Conservation (phyloP, 1,284 basidiomycete species). For the Phellopilus nigrolimitatus region DNA sequence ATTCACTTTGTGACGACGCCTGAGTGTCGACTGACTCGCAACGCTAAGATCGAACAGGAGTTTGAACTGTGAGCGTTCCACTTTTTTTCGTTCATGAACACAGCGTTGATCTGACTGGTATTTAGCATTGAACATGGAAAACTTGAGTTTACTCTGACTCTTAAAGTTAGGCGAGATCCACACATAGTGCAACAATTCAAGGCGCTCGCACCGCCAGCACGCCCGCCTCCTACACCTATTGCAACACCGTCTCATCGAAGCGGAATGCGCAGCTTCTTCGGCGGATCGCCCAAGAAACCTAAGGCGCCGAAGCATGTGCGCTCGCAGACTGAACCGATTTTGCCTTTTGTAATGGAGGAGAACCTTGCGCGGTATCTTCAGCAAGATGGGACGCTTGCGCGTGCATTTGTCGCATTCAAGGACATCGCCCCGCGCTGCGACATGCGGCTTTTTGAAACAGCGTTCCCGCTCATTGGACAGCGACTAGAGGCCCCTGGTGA, state of each 20-base stretch:
- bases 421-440: constrained; percentile 80
- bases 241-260: constrained; percentile 44
- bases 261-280: constrained; percentile 74
- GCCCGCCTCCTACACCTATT: constrained; percentile 39
- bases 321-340: constrained; percentile 14
- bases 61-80: constrained; percentile 76
- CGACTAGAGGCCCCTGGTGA: constrained; percentile 41
- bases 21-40: constrained; percentile 58
- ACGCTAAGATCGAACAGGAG: constrained; percentile 82
- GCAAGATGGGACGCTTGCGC: constrained; percentile 74
- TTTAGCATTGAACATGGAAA: constrained; percentile 80
- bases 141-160: constrained; percentile 83
- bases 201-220: constrained; percentile 46
- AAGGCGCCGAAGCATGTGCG: constrained; percentile 27
- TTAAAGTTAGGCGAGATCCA: constrained; percentile 79
- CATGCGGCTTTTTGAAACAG: constrained; percentile 76
- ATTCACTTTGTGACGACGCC: constrained; percentile 96
- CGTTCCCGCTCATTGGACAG: constrained; percentile 79
- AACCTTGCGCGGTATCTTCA: constrained; percentile 82
- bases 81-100: background rate
- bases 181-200: constrained; percentile 76
- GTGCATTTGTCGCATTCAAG: constrained; percentile 81
- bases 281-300: constrained; percentile 69
- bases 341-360: constrained; percentile 33
- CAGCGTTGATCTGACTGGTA: constrained; percentile 4